A percentile compares a stretch with the other conserved stretches of the same genome.
These are phyloP conservation scores for Pseudonectria foliicola DNA, from an alignment of 2,329 filamentous ascomycete species.

Conservation along the genomic window DNA sequence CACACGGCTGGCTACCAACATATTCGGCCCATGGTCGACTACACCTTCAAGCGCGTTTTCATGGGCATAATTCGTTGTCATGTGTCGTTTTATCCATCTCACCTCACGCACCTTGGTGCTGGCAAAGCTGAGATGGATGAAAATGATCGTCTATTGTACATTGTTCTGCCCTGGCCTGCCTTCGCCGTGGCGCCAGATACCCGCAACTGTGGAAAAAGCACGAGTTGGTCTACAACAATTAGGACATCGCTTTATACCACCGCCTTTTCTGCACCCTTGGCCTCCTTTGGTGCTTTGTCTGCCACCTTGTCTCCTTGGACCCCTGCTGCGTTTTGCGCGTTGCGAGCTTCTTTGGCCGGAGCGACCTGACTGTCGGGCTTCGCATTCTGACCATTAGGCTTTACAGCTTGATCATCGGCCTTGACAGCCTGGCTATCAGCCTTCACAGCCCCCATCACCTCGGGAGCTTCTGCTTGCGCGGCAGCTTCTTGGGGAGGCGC, in stretches of 20 bases:
- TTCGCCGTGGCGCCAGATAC: too few species aligned
- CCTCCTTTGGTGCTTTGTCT: conserved; percentile 1
- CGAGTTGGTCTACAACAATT: too few species aligned
- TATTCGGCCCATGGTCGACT: too few species aligned
- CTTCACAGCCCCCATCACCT: conserved; percentile 24
- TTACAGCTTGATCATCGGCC: conserved; percentile 4
- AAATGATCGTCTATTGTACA: too few species aligned
- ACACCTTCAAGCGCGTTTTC: too few species aligned
- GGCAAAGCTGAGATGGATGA: too few species aligned
- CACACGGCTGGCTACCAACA: too few species aligned
- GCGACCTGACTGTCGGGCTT: conserved; percentile 6
- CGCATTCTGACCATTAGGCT: conserved; percentile 1
- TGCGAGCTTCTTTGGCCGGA: conserved; percentile 3
- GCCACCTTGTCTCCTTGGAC: conserved; percentile 1
- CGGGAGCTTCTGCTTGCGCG: conserved; percentile 30
- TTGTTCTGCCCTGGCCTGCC: too few species aligned
- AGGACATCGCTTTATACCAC: conserved; percentile 8
- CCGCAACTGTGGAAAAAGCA: too few species aligned
- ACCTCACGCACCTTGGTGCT: too few species aligned
- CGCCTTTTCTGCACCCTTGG: conserved; percentile 1
- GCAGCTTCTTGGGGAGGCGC: conserved; percentile 5
- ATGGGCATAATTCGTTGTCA: too few species aligned
- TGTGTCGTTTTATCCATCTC: too few species aligned
- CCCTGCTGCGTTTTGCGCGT: not conserved
- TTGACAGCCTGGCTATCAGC: conserved; percentile 10